Percentiles rank a stretch among this genome's conserved stretches.
Evolutionary conservation across 352 stramenopile species (phyloP).

Genomic region (Globisporangium camurandrum): DNA sequence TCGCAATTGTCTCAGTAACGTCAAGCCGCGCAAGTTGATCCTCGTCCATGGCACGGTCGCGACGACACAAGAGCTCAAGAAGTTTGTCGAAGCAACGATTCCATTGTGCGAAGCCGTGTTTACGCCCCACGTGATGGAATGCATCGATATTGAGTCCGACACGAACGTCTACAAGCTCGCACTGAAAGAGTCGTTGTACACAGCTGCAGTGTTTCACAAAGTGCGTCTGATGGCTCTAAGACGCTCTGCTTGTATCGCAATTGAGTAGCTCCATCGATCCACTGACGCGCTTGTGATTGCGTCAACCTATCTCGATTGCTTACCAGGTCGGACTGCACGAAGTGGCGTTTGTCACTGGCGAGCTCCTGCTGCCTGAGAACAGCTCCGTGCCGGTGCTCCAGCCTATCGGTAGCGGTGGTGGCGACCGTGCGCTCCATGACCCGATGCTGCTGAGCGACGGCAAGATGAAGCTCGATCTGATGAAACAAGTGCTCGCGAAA

Average conservation of each 20-base stretch:
- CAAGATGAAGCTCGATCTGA: conserved; percentile 87
- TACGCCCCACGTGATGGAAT: conserved; percentile 82
- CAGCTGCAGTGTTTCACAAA: conserved; percentile 75
- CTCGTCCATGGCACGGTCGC: conserved; percentile 76
- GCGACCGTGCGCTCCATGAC: conserved; percentile 44
- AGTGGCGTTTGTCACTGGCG: conserved; percentile 79
- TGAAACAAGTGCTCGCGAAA: conserved; percentile 85
- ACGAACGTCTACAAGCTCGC: conserved; percentile 88
- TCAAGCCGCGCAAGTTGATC: conserved; percentile 87
- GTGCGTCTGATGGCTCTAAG: too few relatives aligned
- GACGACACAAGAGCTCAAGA: conserved; percentile 76
- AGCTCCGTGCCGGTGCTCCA: conserved; percentile 69
- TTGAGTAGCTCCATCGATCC: too few relatives aligned
- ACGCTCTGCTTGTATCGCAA: too few relatives aligned
- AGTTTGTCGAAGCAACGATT: conserved; percentile 79
- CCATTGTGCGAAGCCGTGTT: conserved; percentile 82
- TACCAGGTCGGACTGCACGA: conserved; percentile 81
- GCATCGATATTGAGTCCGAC: conserved; percentile 87
- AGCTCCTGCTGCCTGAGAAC: conserved; percentile 59
- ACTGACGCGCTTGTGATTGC: too few relatives aligned
- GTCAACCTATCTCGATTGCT: too few relatives aligned
- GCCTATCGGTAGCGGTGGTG: conserved; percentile 29
- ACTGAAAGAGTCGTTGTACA: conserved; percentile 84
- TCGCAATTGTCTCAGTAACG: conserved; percentile 82
- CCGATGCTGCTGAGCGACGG: conserved; percentile 82